Conservation (phyloP, 352 stramenopile species). For the Phytophthora citrophthora region DNA sequence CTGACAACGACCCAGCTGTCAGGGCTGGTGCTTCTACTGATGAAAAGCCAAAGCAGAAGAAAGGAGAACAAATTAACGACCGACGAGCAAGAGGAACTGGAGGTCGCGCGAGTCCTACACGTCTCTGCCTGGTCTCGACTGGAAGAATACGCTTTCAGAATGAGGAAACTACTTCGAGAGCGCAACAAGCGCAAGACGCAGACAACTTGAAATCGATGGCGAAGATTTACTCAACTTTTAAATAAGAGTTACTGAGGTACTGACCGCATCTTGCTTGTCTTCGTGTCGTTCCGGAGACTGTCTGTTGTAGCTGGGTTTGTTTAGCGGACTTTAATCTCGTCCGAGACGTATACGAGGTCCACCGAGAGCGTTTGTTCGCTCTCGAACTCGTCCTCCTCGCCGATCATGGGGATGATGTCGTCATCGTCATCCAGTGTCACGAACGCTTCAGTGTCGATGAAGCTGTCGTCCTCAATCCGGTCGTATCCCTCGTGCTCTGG, state of each 20-base stretch:
- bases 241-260: slow-evolving; percentile 33
- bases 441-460: slow-evolving; percentile 39
- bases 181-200: slow-evolving; percentile 23
- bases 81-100: slow-evolving; percentile 25
- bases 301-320: slow-evolving; percentile 2
- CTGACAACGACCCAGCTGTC: slow-evolving; percentile 25
- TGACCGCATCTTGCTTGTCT: slow-evolving; percentile 16
- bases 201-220: slow-evolving; percentile 1
- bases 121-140: slow-evolving; percentile 23
- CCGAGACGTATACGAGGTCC: slow-evolving; percentile 23
- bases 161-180: slow-evolving; percentile 30
- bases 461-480: slow-evolving; percentile 30
- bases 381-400: slow-evolving; percentile 41
- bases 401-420: slow-evolving; percentile 45
- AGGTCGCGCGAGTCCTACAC: slow-evolving; percentile 8
- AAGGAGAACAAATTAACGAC: slow-evolving; percentile 32
- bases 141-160: slow-evolving; percentile 30
- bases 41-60: slow-evolving; percentile 50
- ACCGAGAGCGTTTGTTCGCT: slow-evolving; percentile 22
- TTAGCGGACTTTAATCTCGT: slow-evolving; percentile 10
- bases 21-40: slow-evolving; percentile 44
- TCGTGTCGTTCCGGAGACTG: slow-evolving; percentile 11
- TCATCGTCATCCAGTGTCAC: slow-evolving; percentile 37
- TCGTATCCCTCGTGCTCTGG: slow-evolving; percentile 18
- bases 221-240: slow-evolving; percentile 21